phyloP scores from a whole-genome alignment of 257 asterid species.

The Solanum stenotomum region DNA sequence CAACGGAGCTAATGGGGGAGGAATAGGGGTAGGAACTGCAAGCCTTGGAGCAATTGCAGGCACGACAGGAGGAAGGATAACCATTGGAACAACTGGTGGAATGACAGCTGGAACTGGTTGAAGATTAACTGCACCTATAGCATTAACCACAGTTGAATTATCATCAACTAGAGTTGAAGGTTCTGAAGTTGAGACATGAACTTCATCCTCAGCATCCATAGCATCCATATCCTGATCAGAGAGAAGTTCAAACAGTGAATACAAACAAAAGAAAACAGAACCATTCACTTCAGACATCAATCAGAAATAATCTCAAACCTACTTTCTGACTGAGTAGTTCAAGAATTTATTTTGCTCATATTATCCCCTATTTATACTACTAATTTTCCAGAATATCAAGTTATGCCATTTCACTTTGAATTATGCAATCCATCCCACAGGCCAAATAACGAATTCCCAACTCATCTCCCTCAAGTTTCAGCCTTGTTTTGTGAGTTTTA shows the following conservation, averaged over 20 bases:
- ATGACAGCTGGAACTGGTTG: slow-evolving; percentile 28
- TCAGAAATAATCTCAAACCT: background rate
- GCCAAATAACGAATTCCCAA: background rate
- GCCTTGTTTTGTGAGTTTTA: background rate
- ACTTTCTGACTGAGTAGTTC: background rate
- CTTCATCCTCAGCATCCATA: slow-evolving; percentile 63
- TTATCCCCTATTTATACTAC: background rate
- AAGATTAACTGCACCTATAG: slow-evolving; percentile 28
- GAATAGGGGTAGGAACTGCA: slow-evolving; percentile 21
- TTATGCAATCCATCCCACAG: background rate
- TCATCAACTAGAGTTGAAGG: slow-evolving; percentile 22
- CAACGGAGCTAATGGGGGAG: slow-evolving; percentile 66
- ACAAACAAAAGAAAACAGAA: background rate
- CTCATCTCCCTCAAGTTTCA: background rate
- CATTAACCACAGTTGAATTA: slow-evolving; percentile 34
- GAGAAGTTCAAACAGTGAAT: background rate
- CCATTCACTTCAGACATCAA: background rate
- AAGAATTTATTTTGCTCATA: background rate
- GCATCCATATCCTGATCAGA: slow-evolving; percentile 42
- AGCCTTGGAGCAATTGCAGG: slow-evolving; percentile 63
- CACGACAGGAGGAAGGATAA: slow-evolving; percentile 18
- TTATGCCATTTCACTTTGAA: background rate
- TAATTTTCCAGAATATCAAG: background rate
- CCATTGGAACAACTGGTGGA: slow-evolving; percentile 16
- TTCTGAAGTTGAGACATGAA: slow-evolving; percentile 26